Conservation (phyloP, 306 rosid genomes). For the Cucurbita moschata region DNA sequence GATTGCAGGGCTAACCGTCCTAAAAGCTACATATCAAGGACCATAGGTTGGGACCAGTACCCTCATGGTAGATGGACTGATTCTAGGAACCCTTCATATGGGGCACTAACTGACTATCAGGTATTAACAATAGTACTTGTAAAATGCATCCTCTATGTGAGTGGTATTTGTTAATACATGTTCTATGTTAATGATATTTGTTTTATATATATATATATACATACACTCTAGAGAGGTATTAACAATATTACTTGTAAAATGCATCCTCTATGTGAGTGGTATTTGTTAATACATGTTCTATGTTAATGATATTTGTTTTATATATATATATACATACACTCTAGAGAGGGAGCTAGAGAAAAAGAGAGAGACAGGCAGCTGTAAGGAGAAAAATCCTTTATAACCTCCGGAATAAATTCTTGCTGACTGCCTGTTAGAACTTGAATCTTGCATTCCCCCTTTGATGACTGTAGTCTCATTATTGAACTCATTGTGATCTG, state of each 20-base stretch:
- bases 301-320: background rate
- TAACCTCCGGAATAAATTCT: background rate
- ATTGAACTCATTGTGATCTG: background rate
- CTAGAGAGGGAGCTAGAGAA: background rate
- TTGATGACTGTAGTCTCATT: background rate
- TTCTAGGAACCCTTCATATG: conserved; percentile 81
- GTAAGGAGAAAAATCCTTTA: background rate
- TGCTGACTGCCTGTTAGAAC: background rate
- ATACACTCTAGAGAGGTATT: too few species aligned
- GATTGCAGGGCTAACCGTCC: conserved; percentile 90
- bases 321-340: background rate
- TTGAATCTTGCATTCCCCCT: background rate
- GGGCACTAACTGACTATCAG: conserved; percentile 80
- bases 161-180: background rate
- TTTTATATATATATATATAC: background rate
- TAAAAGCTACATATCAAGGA: conserved; percentile 88
- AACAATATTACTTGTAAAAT: background rate
- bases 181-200: background rate
- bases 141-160: background rate
- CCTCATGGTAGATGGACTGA: conserved; percentile 96
- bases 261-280: background rate
- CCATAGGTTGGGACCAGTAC: conserved; percentile 90
- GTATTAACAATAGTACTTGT: conserved; percentile 15
- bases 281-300: background rate
- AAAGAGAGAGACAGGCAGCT: background rate